Conservation (phyloP, 208 protist genomes). For the Acanthamoeba healyi region DNA sequence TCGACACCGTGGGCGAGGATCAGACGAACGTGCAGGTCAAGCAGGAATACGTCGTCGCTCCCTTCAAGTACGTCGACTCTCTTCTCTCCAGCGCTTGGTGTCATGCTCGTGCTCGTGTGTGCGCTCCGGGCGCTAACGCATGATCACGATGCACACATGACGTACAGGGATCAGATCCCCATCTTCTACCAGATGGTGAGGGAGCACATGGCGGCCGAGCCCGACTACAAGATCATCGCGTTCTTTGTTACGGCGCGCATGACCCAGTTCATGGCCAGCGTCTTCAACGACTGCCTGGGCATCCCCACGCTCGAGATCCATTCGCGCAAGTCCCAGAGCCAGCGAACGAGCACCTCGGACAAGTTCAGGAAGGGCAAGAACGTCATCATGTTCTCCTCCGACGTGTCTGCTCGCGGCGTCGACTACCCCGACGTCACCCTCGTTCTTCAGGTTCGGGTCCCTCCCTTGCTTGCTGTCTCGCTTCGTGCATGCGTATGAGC, state of each 20-base stretch:
- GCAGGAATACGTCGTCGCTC: constrained; percentile 98
- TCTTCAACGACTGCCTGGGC: constrained; percentile 99
- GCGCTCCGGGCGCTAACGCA: too few relatives aligned
- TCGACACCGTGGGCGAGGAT: constrained; percentile 88
- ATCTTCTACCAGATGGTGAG: constrained; percentile 15
- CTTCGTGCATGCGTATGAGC: background rate
- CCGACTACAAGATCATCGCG: constrained; percentile 98
- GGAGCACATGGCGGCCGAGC: constrained; percentile 95
- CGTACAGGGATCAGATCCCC: background rate
- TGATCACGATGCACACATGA: too few relatives aligned
- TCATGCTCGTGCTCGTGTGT: too few relatives aligned
- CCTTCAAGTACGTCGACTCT: constrained; percentile 95
- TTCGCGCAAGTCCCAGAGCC: constrained; percentile 99
- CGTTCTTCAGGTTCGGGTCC: constrained; percentile 95
- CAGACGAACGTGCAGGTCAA: constrained; percentile 92
- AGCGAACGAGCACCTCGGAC: constrained; percentile 99
- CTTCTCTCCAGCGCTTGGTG: constrained; percentile 95
- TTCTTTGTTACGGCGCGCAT: constrained; percentile 98
- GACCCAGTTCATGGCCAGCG: constrained; percentile 98
- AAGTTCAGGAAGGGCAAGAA: constrained; percentile 98
- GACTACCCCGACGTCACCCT: constrained; percentile 99
- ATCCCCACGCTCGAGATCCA: constrained; percentile 99
- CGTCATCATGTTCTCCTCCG: constrained; percentile 99
- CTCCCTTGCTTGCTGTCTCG: background rate
- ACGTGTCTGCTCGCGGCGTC: constrained; percentile 99